phyloP scores from a whole-genome alignment of 2,329 filamentous ascomycete species.

The Ophiostoma sp. region DNA sequence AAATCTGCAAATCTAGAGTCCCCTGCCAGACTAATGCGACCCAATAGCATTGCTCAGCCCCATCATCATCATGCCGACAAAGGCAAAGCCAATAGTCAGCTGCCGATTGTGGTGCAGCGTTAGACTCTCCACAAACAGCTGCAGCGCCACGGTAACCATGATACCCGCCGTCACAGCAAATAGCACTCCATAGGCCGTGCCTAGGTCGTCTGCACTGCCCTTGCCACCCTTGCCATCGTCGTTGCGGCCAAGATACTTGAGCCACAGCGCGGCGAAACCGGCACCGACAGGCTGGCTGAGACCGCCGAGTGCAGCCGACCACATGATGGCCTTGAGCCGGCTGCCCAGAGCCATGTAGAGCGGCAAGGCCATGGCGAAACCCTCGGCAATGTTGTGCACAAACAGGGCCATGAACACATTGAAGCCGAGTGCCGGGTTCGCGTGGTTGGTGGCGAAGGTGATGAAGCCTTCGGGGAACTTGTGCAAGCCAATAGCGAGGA shows the following conservation, averaged over 20 bases:
- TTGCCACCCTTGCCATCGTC: conserved; percentile 42
- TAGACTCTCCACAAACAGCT: conserved; percentile 81
- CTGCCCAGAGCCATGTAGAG: conserved; percentile 85
- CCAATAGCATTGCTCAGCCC: conserved; percentile 81
- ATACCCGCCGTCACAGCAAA: conserved; percentile 90
- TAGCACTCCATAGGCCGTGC: conserved; percentile 68
- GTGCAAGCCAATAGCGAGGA: conserved; percentile 89
- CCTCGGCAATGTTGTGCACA: conserved; percentile 97
- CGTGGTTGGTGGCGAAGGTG: conserved; percentile 95
- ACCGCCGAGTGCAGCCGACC: conserved; percentile 78
- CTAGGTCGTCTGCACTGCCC: conserved; percentile 38
- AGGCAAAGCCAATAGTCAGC: conserved; percentile 73
- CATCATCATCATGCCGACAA: conserved; percentile 80
- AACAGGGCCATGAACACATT: conserved; percentile 93
- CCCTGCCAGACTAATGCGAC: conserved; percentile 37
- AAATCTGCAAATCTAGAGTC: neutral
- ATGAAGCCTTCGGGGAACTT: conserved; percentile 87
- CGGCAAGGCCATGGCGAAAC: conserved; percentile 87
- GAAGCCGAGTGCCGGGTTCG: conserved; percentile 80
- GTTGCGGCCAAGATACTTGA: conserved; percentile 59
- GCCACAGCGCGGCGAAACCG: conserved; percentile 77
- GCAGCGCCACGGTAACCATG: conserved; percentile 88
- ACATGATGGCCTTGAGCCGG: conserved; percentile 74
- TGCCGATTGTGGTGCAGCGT: conserved; percentile 74
- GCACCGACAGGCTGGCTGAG: conserved; percentile 84